Base-by-base conservation (phyloP, 805 yeast species). In the Saturnispora kantuleensis region DNA sequence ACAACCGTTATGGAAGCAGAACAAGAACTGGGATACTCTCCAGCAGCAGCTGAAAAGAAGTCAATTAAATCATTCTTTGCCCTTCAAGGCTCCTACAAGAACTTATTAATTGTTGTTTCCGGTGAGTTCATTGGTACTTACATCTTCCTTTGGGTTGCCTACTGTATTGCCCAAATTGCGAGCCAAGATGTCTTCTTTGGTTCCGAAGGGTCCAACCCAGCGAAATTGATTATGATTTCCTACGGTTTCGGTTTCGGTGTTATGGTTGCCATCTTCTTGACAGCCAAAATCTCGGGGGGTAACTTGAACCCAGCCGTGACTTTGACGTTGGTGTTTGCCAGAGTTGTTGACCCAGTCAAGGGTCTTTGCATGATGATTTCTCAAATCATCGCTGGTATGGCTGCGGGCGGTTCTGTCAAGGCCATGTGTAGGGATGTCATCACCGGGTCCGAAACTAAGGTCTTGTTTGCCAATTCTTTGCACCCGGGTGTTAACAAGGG, bases 301-400 rank as follows among this genome's bases (percentile, higher is more conserved):
- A 84, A 84, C 68, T 74, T 86, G 61, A 86, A 86, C 69, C 96
- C 96, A 10, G 90, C 93, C 41, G 95, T 86, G 35, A 81, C 95
- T 17, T 69, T 84, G 35, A 68, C 88, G 28, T 68, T 86, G 58
- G 73, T 78, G n/a, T 66, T 83, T 37, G 81, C 84, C 16, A 74
- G 84, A 51, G 90, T 86, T 45, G 72, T 83, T 48, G 74, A 86
- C 35, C 86, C 88, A 45, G 49, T 81, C 30, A 77, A 93, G 63
- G 89, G 83, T 53, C 62, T 69, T 17, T 60, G 82, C 46, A 77
- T 81, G 79, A 65, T 76, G 64, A 38, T 80, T 44, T 53, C 89
- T 35, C 95, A 86, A 68, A 60, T 85, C 57, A 64, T 84, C 60
- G 95, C 84, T 42, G 95, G 95, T 64, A 81, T 86, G 80, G 87